Evolutionary conservation across 2,329 filamentous ascomycete species (phyloP), one percentile per base, ranked within the genome.

Genomic region (Periglandula ipomoeae): DNA sequence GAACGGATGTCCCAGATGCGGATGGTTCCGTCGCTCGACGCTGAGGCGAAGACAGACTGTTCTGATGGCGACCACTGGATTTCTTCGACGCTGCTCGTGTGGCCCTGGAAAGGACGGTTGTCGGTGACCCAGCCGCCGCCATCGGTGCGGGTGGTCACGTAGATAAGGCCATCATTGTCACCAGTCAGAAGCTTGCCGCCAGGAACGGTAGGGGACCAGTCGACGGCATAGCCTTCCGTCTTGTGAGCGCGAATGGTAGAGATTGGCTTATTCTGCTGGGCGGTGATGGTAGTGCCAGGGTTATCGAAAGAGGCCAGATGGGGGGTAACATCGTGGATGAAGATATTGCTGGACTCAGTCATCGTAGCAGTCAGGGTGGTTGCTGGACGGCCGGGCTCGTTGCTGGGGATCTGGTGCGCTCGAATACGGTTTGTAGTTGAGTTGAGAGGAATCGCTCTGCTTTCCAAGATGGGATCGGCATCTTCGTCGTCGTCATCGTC

Each of bases 21-120:
- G 54, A 98, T 84, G 9, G 88, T 95, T 59, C 93, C 91, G 68
- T 98, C 93, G 63, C 85, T 89, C 49, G 89, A 94, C 4, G 88
- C 90, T 1, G 91, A 97, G 0, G 93, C 87, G 62, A 98, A 98
- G 24, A 97, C 93, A 52, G 89, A 90, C 54, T 82, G 82, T 70
- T 98, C 93, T 17, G 84, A 87, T 0, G 93, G 93, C 46, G 88
- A 95, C 93, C 93, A 98, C 68, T 97, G 91, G 23, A 98, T 74
- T 64, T 98, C 93, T 72, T 98, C 93, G 15, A 98, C 82, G 46
- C 87, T 91, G 61, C 83, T 81, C 8, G 77, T 78, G 72, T 98
- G 93, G 45, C 90, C 91, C 20, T 80, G 80, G 70, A 94, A 95
- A 1, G 91, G 75, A 39, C 86, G 79, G 11, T 79, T 87, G 65